Evolutionary conservation across 2,329 filamentous ascomycete species (phyloP), one percentile per base, ranked within the genome.

Genomic region (Sporothrix euskadiensis): DNA sequence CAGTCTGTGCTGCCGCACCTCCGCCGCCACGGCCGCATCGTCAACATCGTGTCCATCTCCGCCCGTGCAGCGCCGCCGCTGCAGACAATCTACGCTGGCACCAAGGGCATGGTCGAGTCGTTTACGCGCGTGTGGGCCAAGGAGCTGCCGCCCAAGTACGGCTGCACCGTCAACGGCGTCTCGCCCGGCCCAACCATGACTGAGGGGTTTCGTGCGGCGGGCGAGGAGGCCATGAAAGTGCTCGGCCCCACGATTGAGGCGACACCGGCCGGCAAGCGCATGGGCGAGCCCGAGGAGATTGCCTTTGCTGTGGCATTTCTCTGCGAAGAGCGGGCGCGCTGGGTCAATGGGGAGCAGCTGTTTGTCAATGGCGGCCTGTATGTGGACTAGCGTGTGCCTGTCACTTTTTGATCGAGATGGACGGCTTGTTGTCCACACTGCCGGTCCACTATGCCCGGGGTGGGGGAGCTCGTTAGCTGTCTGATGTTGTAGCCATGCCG

Each of bases 101-200:
- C 74, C 30, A 77, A 77, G 71, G 87, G 87, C 0, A 89, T 88
- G 6, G 78, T 91, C 19, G 88, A 91, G 78, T 87, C 85, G 0
- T 79, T 90, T 72, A 91, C 89, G 10, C 82, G 88, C 7, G 85
- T 83, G 61, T 88, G 88, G 84, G 89, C 89, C 0, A 82, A 83
- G 0, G 89, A 91, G 79, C 80, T 91, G 9, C 88, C 88, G 0
- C 78, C 75, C 3, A 80, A 84, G 73, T 75, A 76, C 59, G 88
- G 88, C 0, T 87, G 87, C 73, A 90, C 88, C 0, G 88, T 89
- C 35, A 91, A 91, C 76, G 83, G 84, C 0, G 85, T 91, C 2
- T 85, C 85, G 26, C 88, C 88, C 0, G 89, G 89, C 0, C 88
- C 89, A 0, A 86, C 89, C 6, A 80, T 86, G 79, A 89, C 84